phyloP scores from a whole-genome alignment of 345 rosid species.

The Boechera retrofracta region DNA sequence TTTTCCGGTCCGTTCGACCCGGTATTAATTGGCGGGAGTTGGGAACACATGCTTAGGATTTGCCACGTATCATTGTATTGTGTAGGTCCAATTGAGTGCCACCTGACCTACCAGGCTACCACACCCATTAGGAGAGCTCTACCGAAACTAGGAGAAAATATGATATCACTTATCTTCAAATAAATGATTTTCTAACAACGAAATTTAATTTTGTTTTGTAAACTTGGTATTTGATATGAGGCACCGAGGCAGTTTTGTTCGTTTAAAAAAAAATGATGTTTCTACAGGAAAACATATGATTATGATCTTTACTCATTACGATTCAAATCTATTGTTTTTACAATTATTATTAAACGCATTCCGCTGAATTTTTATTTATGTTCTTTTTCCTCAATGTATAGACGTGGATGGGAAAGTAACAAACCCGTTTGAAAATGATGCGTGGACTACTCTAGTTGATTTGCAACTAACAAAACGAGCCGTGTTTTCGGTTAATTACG shows the following conservation, averaged over 20 bases:
- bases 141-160: conserved; percentile 4
- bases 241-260: background rate
- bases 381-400: background rate
- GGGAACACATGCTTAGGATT: conserved; percentile 17
- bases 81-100: conserved; percentile 29
- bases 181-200: background rate
- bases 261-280: background rate
- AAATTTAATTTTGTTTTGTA: background rate
- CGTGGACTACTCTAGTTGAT: conserved; percentile 23
- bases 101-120: conserved; percentile 34
- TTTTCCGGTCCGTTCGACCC: conserved; percentile 40
- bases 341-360: background rate
- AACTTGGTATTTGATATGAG: background rate
- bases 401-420: conserved; percentile 40
- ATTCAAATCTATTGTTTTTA: background rate
- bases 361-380: background rate
- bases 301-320: background rate
- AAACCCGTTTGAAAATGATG: conserved; percentile 21
- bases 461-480: conserved; percentile 37
- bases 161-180: background rate
- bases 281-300: background rate
- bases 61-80: conserved; percentile 29
- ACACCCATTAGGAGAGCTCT: background rate
- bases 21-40: conserved; percentile 41
- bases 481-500: conserved; percentile 37